These are phyloP conservation scores for Magnolia kwangsiensis DNA, from an alignment of 164 flowering plant species.

Conservation along the genomic window DNA sequence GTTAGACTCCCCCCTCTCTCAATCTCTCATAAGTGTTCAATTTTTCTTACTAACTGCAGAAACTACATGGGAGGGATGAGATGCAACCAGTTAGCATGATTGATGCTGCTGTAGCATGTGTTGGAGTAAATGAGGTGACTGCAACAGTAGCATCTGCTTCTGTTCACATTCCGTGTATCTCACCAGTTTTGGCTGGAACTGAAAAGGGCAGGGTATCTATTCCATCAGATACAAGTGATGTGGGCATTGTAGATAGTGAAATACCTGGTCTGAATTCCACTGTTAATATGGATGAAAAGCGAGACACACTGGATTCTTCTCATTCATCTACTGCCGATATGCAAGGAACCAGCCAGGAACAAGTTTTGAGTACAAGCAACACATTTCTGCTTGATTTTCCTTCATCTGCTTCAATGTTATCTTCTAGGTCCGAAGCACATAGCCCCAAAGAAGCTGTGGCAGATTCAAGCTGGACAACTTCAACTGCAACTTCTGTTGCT, in stretches of 20 bases:
- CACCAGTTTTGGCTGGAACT: conserved; percentile 22
- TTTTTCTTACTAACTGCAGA: conserved; percentile 29
- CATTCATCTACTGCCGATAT: conserved; percentile 40
- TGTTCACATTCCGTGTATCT: conserved; percentile 25
- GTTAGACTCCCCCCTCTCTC: neutral
- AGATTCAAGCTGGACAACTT: conserved; percentile 45
- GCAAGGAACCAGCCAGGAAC: conserved; percentile 54
- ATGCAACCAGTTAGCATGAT: conserved; percentile 8
- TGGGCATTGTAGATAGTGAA: conserved; percentile 43
- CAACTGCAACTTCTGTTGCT: conserved; percentile 43
- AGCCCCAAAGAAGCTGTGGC: conserved; percentile 51
- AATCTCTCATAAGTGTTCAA: conserved; percentile 1
- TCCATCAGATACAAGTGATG: conserved; percentile 37
- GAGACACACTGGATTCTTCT: conserved; percentile 33
- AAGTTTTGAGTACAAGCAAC: conserved; percentile 16
- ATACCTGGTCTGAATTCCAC: conserved; percentile 80
- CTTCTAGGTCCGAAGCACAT: conserved; percentile 77
- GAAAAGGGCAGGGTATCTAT: conserved; percentile 26
- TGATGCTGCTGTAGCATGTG: conserved; percentile 21
- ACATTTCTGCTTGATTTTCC: conserved; percentile 11
- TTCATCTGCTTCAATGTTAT: conserved; percentile 28
- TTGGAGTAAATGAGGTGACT: conserved; percentile 20
- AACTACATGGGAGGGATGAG: conserved; percentile 30
- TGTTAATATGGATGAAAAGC: conserved; percentile 28
- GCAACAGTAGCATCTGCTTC: conserved; percentile 22